These are phyloP conservation scores for Tylopilus sp. DNA, from an alignment of 768 basidiomycete genomes.

Conservation along the genomic window DNA sequence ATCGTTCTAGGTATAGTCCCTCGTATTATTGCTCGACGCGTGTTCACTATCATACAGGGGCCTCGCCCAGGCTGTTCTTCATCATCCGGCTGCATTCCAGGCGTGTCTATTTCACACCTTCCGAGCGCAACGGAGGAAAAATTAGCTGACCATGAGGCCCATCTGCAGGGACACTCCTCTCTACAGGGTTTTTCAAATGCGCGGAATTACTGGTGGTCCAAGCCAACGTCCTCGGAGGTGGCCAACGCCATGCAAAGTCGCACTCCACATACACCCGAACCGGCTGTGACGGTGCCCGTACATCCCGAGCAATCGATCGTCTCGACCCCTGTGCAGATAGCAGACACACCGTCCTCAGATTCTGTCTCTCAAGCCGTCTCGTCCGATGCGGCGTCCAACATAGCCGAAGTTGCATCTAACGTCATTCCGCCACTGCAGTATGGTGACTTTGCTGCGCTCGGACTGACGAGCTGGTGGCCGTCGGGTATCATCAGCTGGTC, in stretches of 20 bases:
- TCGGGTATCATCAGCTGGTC: constrained; percentile 60
- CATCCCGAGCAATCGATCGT: not conserved
- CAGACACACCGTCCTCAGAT: constrained; percentile 3
- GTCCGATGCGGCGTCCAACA: constrained; percentile 8
- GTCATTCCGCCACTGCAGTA: constrained; percentile 53
- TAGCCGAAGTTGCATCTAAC: constrained; percentile 22
- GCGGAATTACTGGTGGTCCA: constrained; percentile 35
- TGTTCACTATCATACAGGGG: constrained; percentile 18
- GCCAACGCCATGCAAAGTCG: not conserved
- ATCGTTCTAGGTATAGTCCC: constrained; percentile 19
- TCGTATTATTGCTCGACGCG: not conserved
- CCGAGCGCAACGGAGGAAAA: not conserved
- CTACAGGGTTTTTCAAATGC: constrained; percentile 12
- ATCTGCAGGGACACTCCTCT: constrained; percentile 4
- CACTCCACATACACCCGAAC: constrained; percentile 7
- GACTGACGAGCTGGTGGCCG: constrained; percentile 63
- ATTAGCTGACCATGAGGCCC: constrained; percentile 5
- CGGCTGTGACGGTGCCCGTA: not conserved
- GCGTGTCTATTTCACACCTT: constrained; percentile 11
- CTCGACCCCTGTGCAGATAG: not conserved
- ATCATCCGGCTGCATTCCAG: constrained; percentile 15
- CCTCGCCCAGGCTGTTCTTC: constrained; percentile 8
- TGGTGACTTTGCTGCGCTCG: constrained; percentile 70
- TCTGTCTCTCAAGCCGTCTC: constrained; percentile 7
- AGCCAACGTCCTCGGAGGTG: constrained; percentile 6